Percentiles rank a stretch among this genome's conserved stretches.
Evolutionary conservation across 2,329 filamentous ascomycete species (phyloP).

Genomic region (Parastagonospora nodorum): DNA sequence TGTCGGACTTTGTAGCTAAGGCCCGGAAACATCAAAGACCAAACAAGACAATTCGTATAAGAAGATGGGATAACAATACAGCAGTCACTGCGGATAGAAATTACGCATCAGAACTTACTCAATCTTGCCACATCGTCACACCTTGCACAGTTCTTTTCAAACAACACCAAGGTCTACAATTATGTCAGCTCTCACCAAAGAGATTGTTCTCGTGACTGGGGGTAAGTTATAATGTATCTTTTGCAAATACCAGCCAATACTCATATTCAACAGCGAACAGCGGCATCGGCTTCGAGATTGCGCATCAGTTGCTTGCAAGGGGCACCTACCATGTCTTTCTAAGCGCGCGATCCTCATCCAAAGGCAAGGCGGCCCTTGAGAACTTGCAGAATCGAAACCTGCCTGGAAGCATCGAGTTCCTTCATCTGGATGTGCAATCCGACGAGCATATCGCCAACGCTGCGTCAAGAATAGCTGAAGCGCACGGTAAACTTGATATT

Average conservation of each 20-base stretch:
- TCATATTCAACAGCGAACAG: constrained; percentile 44
- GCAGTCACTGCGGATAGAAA: background rate
- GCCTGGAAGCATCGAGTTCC: constrained; percentile 40
- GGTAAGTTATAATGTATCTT: constrained; percentile 21
- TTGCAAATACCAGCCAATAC: background rate
- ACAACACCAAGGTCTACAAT: background rate
- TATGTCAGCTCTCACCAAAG: constrained; percentile 28
- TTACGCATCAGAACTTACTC: background rate
- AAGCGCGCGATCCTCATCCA: constrained; percentile 22
- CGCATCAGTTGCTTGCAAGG: constrained; percentile 45
- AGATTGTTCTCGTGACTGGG: constrained; percentile 45
- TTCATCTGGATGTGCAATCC: constrained; percentile 51
- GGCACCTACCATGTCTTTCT: constrained; percentile 41
- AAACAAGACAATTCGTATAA: background rate
- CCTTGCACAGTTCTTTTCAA: background rate
- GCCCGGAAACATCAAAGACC: background rate
- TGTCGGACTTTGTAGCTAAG: background rate
- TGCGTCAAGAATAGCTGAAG: constrained; percentile 27
- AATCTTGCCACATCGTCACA: background rate
- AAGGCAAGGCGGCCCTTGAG: constrained; percentile 32
- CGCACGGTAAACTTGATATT: constrained; percentile 44
- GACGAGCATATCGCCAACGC: constrained; percentile 50
- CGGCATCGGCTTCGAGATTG: constrained; percentile 57
- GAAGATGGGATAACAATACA: background rate
- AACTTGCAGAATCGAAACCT: constrained; percentile 33